Evolutionary conservation across 2,329 filamentous ascomycete species (phyloP).

Genomic region (Verticillium dahliae): DNA sequence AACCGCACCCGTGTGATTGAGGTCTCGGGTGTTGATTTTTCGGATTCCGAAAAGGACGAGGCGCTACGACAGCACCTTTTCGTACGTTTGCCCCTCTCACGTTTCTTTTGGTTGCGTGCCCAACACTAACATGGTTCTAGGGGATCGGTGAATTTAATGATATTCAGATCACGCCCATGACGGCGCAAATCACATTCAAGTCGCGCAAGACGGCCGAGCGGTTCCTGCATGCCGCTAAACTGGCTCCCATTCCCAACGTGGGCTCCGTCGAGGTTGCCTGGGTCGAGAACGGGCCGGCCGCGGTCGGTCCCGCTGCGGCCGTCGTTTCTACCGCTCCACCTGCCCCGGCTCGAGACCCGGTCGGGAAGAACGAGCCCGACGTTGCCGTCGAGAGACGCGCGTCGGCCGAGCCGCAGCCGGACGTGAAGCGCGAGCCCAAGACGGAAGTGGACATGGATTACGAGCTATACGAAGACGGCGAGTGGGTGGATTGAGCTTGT

Average conservation of each 20-base stretch:
- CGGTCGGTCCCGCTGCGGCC: slow-evolving; percentile 10
- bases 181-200: slow-evolving; percentile 55
- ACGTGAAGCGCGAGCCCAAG: slow-evolving; percentile 10
- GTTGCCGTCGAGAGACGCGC: background rate
- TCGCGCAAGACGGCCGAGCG: slow-evolving; percentile 67
- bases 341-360: background rate
- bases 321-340: background rate
- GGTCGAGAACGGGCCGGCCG: slow-evolving; percentile 32
- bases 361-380: background rate
- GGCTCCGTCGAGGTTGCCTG: slow-evolving; percentile 61
- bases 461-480: slow-evolving; percentile 44
- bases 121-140: slow-evolving; percentile 23
- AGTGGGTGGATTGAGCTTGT: slow-evolving; percentile 25
- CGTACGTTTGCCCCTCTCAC: slow-evolving; percentile 33
- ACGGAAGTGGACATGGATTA: slow-evolving; percentile 40
- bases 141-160: slow-evolving; percentile 57
- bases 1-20: slow-evolving; percentile 66
- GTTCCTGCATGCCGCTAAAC: slow-evolving; percentile 45
- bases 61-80: slow-evolving; percentile 64
- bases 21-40: slow-evolving; percentile 58
- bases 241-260: slow-evolving; percentile 41
- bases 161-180: slow-evolving; percentile 39
- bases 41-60: slow-evolving; percentile 58
- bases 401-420: slow-evolving; percentile 11
- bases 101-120: too few species aligned